Evolutionary conservation across 2,329 filamentous ascomycete species (phyloP).

Genomic region (Pyrenochaeta sp.): DNA sequence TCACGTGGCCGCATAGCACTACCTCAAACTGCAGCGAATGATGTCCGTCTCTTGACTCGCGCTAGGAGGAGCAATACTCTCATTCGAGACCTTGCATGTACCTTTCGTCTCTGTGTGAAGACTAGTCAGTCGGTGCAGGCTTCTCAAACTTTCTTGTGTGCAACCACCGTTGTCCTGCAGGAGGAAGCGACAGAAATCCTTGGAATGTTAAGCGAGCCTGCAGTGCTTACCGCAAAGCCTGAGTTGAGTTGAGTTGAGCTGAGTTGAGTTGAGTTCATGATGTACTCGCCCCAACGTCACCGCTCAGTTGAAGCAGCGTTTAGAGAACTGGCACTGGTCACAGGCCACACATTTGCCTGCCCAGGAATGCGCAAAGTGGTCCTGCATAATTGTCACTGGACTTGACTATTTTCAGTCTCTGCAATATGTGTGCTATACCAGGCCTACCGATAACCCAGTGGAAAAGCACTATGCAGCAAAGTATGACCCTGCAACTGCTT

Average conservation of each 20-base stretch:
- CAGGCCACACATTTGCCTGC: constrained; percentile 3
- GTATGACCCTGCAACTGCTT: not conserved
- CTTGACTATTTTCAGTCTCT: constrained; percentile 4
- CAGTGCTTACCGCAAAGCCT: constrained; percentile 18
- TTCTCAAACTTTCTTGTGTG: constrained; percentile 14
- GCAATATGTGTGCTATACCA: constrained; percentile 9
- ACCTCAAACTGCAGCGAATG: constrained; percentile 28
- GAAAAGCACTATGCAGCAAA: not conserved
- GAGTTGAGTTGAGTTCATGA: constrained; percentile 10
- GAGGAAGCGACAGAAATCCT: constrained; percentile 16
- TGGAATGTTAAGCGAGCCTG: constrained; percentile 14
- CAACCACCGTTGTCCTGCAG: constrained; percentile 21
- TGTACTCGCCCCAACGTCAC: constrained; percentile 24
- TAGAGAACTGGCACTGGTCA: not conserved
- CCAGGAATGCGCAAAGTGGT: constrained; percentile 5
- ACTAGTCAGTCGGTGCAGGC: constrained; percentile 9
- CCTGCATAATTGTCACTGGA: constrained; percentile 5
- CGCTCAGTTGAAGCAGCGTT: constrained; percentile 5
- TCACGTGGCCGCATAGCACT: constrained; percentile 20
- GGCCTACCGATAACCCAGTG: not conserved
- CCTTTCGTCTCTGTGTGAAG: constrained; percentile 11
- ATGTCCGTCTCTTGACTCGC: constrained; percentile 9
- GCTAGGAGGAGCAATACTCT: constrained; percentile 15
- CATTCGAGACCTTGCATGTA: constrained; percentile 28
- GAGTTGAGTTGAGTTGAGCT: not conserved